Percentiles rank a stretch among this genome's conserved stretches.
phyloP scores from a whole-genome alignment of 768 basidiomycete genomes.

The Termitomyces sp. region DNA sequence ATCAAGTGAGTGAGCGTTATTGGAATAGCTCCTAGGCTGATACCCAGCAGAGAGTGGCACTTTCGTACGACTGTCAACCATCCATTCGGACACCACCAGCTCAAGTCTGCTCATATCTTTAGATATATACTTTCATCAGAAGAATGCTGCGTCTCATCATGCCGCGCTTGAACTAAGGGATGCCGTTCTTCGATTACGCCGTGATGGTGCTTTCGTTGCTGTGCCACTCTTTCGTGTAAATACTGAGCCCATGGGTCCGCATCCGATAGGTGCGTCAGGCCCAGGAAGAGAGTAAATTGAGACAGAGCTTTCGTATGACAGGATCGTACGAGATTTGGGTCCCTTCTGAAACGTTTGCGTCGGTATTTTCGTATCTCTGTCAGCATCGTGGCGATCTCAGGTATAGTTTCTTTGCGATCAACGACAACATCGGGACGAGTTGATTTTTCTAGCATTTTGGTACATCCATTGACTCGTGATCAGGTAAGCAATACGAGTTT shows the following conservation, averaged over 20 bases:
- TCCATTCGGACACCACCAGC: background rate
- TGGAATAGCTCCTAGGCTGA: background rate
- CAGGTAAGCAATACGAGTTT: constrained; percentile 35
- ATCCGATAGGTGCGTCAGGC: constrained; percentile 57
- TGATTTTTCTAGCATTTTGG: constrained; percentile 46
- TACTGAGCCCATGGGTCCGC: constrained; percentile 62
- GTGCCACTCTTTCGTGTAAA: constrained; percentile 74
- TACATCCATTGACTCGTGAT: constrained; percentile 72
- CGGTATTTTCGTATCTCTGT: constrained; percentile 74
- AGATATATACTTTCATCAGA: constrained; percentile 81
- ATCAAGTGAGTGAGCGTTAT: constrained; percentile 43
- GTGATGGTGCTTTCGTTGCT: constrained; percentile 75
- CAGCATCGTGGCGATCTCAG: constrained; percentile 64
- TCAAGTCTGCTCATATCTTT: background rate
- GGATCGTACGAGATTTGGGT: constrained; percentile 84
- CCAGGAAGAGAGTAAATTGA: background rate
- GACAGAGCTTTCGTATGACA: background rate
- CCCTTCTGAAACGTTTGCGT: constrained; percentile 65
- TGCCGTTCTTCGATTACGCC: constrained; percentile 61
- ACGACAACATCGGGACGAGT: background rate
- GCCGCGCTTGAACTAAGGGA: constrained; percentile 66
- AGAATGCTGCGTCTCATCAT: constrained; percentile 53
- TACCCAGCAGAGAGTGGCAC: constrained; percentile 61
- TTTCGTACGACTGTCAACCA: constrained; percentile 47
- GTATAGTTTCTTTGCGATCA: constrained; percentile 25